Evolutionary conservation across 352 stramenopile genomes (phyloP).

Genomic region (Phytophthora aleatoria): DNA sequence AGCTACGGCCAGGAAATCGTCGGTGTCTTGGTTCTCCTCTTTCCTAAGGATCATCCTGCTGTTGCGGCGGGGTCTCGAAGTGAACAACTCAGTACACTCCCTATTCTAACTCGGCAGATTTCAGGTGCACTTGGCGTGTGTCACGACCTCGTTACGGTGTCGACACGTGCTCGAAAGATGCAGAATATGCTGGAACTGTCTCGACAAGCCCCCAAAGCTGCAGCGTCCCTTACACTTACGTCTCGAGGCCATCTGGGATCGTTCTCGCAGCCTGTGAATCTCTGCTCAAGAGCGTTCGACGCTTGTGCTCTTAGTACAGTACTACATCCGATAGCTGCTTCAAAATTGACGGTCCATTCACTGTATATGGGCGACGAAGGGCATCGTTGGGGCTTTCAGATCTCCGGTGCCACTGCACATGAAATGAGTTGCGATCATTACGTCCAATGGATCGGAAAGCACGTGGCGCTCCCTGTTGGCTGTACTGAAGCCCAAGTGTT

Average conservation of each 20-base stretch:
- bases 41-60: conserved; percentile 37
- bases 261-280: conserved; percentile 66
- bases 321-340: conserved; percentile 33
- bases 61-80: conserved; percentile 27
- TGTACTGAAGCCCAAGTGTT: conserved; percentile 34
- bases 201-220: conserved; percentile 27
- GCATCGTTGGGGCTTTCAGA: conserved; percentile 55
- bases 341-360: conserved; percentile 40
- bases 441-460: conserved; percentile 62
- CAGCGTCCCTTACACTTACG: conserved; percentile 56
- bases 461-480: conserved; percentile 21
- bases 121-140: conserved; percentile 74
- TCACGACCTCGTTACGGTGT: conserved; percentile 53
- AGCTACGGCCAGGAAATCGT: conserved; percentile 63
- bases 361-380: conserved; percentile 66
- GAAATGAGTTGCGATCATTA: conserved; percentile 64
- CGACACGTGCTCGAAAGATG: conserved; percentile 44
- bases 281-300: conserved; percentile 47
- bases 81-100: conserved; percentile 60
- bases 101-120: conserved; percentile 71
- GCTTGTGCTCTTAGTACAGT: conserved; percentile 18
- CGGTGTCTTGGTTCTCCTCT: conserved; percentile 70
- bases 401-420: conserved; percentile 46
- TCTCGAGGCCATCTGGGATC: conserved; percentile 49
- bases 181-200: conserved; percentile 60